These are phyloP conservation scores for Psidium guajava DNA, from an alignment of 345 rosid species.

Conservation along the genomic window DNA sequence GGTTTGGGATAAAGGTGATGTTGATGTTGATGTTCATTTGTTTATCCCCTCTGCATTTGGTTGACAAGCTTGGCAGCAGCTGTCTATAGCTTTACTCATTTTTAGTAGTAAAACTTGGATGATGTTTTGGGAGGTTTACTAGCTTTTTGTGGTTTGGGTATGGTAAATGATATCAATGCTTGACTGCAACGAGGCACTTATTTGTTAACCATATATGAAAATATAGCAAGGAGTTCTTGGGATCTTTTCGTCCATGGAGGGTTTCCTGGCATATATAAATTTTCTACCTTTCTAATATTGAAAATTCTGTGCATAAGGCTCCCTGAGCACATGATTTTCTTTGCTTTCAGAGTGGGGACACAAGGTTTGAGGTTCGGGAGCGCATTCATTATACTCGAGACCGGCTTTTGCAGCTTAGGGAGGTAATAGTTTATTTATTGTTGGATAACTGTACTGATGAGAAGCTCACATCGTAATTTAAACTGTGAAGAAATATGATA, in stretches of 20 bases:
- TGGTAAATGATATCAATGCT: background rate
- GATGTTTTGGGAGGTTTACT: background rate
- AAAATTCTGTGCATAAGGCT: background rate
- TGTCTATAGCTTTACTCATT: background rate
- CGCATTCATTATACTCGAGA: constrained; percentile 53
- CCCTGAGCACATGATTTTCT: background rate
- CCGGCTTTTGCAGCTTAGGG: constrained; percentile 59
- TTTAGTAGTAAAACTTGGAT: background rate
- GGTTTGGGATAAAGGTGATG: too few relatives aligned
- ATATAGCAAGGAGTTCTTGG: background rate
- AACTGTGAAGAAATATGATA: background rate
- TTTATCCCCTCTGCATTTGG: background rate
- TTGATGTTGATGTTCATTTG: too few relatives aligned
- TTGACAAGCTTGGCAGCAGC: background rate
- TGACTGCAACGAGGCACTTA: background rate
- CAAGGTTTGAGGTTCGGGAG: constrained; percentile 52
- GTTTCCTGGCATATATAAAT: background rate
- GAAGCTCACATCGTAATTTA: background rate
- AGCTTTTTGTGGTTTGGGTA: background rate
- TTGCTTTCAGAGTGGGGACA: constrained; percentile 51
- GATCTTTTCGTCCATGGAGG: background rate
- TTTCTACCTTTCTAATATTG: background rate
- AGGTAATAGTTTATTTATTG: constrained; percentile 20
- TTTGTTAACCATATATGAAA: background rate
- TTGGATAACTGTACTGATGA: background rate